Base-by-base conservation (phyloP, 495 filamentous ascomycete genomes). In the Pseudomonodictys pantanalensis region DNA sequence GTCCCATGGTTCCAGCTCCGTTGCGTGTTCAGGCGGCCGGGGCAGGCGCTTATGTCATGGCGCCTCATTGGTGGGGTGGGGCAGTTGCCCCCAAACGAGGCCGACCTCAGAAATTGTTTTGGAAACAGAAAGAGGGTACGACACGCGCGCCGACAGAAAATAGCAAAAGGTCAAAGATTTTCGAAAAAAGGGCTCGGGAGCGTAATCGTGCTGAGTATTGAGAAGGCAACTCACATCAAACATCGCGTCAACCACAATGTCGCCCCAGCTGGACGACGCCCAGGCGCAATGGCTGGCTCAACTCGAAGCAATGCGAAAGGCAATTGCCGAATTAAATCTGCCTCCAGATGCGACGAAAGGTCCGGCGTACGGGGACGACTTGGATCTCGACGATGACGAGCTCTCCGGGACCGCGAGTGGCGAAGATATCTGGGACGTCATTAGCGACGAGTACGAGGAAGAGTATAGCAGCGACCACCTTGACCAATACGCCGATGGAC, bases 341-440 rank as follows among this genome's bases (percentile, higher is more conserved):
- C 80, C 79, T 38, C 69, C 76, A 43, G 62, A 70, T 51, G 75
- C 71, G 52, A 76, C 69, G 47, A 60, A 73, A n/a, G 67, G 64
- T 18, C 63, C 69, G 26, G 67, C 69, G 25, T 83, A 83, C 64
- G 83, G 81, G 44, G 75, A 77, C 29, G 85, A 87, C 44, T 63
- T 88, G 33, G 75, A 79, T 20, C 38, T 87, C 39, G 83, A 85
- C 22, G 79, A 82, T 39, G 76, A 76, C 17, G 80, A 83, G 22
- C 78, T 83, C 30, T 84, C 80, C 0, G 84, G 82, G 1, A 76
- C 77, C 0, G 82, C 79, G 38, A 82, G 83, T 17, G 79, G 83
- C 8, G 87, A 91, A 58, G 89, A 95, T 73, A 82, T 96, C 9
- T 97, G 93, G 93, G 90, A 95, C 70, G 81, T 91, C 33, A 88